These are phyloP conservation scores for Corymbia citriodora DNA, from an alignment of 441 rosid species.

Conservation along the genomic window DNA sequence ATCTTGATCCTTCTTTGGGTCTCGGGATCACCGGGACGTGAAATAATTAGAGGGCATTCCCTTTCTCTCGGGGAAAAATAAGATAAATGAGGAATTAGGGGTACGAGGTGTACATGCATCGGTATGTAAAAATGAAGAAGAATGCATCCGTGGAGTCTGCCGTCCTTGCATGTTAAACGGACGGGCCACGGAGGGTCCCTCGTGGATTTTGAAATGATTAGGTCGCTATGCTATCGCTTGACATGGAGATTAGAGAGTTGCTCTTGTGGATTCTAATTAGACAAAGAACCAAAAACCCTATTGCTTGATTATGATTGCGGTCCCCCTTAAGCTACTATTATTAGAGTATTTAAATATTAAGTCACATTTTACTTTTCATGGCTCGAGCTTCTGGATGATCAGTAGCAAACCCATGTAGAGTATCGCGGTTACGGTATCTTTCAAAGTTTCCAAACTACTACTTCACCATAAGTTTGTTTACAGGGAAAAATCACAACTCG, in stretches of 20 bases:
- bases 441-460: accelerated
- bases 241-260: not conserved
- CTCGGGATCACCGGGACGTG: too few relatives aligned
- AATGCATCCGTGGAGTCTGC: too few relatives aligned
- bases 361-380: not conserved
- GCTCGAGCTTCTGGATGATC: not conserved
- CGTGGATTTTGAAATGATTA: not conserved
- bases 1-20: too few relatives aligned
- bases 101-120: too few relatives aligned
- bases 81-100: too few relatives aligned
- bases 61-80: too few relatives aligned
- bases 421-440: not conserved
- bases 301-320: not conserved
- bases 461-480: accelerated
- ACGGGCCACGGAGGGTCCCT: too few relatives aligned
- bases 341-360: not conserved
- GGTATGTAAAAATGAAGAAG: too few relatives aligned
- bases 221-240: not conserved
- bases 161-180: too few relatives aligned
- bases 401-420: not conserved
- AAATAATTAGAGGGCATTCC: too few relatives aligned
- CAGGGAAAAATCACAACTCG: accelerated
- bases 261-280: not conserved
- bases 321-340: not conserved
- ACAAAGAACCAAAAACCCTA: too few relatives aligned